These are phyloP conservation scores for Lablab purpureus DNA, from an alignment of 306 rosid species.

Conservation along the genomic window DNA sequence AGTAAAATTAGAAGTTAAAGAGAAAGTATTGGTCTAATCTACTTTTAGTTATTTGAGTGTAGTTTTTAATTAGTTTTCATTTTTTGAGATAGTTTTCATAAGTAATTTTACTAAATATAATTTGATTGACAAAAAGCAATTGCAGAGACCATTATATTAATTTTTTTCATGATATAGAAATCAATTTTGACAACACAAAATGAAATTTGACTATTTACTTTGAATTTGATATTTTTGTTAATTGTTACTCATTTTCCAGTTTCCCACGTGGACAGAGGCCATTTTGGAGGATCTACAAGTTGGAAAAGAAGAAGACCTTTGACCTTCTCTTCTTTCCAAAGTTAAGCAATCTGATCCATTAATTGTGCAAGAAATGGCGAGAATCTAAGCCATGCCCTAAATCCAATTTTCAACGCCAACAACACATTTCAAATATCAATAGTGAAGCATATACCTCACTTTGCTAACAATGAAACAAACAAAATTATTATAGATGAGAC, in stretches of 20 bases:
- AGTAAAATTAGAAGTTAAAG: too few species aligned
- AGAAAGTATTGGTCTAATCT: too few species aligned
- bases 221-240: neutral
- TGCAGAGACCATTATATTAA: too few species aligned
- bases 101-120: too few species aligned
- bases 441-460: neutral
- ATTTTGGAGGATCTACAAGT: neutral
- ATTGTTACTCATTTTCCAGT: neutral
- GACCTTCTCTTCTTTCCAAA: neutral
- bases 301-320: neutral
- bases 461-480: neutral
- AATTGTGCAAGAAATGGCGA: constrained; percentile 5
- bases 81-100: too few species aligned
- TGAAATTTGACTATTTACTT: too few species aligned
- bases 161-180: too few species aligned
- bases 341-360: neutral
- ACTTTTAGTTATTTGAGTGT: too few species aligned
- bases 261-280: too few species aligned
- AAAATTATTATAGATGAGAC: neutral
- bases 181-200: too few species aligned
- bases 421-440: neutral
- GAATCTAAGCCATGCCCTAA: neutral
- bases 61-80: too few species aligned
- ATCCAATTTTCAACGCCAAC: neutral
- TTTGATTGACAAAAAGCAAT: too few species aligned